A percentile compares a stretch with the other conserved stretches of the same genome.
Conservation (phyloP, 495 filamentous ascomycete genomes). For the Aspergillus cristatus region DNA sequence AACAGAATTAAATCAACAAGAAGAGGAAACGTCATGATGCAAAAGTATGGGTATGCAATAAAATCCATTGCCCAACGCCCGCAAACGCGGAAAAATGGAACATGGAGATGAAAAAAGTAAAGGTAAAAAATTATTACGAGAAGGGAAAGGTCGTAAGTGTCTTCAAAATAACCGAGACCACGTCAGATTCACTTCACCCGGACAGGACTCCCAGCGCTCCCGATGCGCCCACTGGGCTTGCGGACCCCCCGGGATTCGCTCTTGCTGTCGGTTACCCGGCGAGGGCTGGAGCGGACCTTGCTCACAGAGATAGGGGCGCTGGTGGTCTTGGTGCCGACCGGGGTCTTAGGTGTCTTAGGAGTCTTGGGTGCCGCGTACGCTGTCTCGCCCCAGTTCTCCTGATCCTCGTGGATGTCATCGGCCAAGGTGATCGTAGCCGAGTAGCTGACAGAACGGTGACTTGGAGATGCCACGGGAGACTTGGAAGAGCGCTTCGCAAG, state of each 20-base stretch:
- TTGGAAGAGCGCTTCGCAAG: constrained; percentile 50
- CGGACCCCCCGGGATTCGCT: constrained; percentile 60
- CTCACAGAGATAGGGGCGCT: constrained; percentile 56
- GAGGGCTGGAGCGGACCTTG: constrained; percentile 65
- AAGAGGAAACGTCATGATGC: too few relatives aligned
- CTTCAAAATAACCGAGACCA: background rate
- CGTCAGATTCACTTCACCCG: constrained; percentile 17
- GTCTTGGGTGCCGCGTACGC: constrained; percentile 49
- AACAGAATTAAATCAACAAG: constrained; percentile 1
- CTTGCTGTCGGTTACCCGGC: constrained; percentile 46
- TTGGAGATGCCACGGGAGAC: constrained; percentile 37
- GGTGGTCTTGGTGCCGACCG: constrained; percentile 48
- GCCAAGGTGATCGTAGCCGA: constrained; percentile 35
- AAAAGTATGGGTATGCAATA: constrained; percentile 10
- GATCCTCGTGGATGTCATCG: constrained; percentile 35
- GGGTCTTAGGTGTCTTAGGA: constrained; percentile 58
- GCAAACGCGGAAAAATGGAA: constrained; percentile 1
- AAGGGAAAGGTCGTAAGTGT: constrained; percentile 4
- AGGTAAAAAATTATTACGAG: constrained; percentile 6
- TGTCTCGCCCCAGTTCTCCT: constrained; percentile 37
- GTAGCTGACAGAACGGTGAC: constrained; percentile 41
- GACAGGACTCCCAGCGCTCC: constrained; percentile 52
- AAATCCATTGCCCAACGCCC: constrained; percentile 5
- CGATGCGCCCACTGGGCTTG: constrained; percentile 89
- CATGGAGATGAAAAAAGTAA: background rate